Evolutionary conservation across 2,329 filamentous ascomycete species (phyloP).

Genomic region (Coniochaeta pulveracea): DNA sequence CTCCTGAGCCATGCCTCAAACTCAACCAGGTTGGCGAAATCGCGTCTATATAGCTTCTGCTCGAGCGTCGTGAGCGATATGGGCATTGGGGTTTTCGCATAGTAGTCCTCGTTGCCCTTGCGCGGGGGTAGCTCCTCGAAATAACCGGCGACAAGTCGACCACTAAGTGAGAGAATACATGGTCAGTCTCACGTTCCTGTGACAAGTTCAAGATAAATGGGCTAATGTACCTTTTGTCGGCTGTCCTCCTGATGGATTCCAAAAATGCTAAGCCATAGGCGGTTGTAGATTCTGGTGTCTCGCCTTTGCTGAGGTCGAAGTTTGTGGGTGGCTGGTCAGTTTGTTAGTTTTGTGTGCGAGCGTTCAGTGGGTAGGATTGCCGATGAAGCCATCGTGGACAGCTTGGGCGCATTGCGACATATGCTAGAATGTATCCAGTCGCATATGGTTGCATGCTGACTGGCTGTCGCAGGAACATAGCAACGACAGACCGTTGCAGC

Average conservation of each 20-base stretch:
- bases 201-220: slow-evolving; percentile 3
- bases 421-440: too few species aligned
- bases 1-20: slow-evolving; percentile 81
- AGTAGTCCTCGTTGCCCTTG: slow-evolving; percentile 61
- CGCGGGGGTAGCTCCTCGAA: slow-evolving; percentile 63
- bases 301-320: slow-evolving; percentile 40
- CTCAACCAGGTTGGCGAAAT: slow-evolving; percentile 60
- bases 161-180: slow-evolving; percentile 30
- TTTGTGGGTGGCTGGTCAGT: slow-evolving; percentile 15
- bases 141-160: slow-evolving; percentile 60
- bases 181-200: slow-evolving; percentile 4
- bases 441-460: too few species aligned
- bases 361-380: too few species aligned
- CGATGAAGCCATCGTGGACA: too few species aligned
- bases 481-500: too few species aligned
- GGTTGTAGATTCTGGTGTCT: slow-evolving; percentile 58
- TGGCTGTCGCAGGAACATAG: too few species aligned
- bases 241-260: slow-evolving; percentile 61
- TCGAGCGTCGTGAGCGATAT: slow-evolving; percentile 71
- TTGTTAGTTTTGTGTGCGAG: too few species aligned
- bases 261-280: slow-evolving; percentile 63
- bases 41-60: slow-evolving; percentile 55
- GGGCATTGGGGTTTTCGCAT: slow-evolving; percentile 64
- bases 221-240: slow-evolving; percentile 65
- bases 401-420: too few species aligned